Evolutionary conservation across 768 basidiomycete species (phyloP), one percentile per base, ranked within the genome.

Genomic region (Rhizopogon sp.): DNA sequence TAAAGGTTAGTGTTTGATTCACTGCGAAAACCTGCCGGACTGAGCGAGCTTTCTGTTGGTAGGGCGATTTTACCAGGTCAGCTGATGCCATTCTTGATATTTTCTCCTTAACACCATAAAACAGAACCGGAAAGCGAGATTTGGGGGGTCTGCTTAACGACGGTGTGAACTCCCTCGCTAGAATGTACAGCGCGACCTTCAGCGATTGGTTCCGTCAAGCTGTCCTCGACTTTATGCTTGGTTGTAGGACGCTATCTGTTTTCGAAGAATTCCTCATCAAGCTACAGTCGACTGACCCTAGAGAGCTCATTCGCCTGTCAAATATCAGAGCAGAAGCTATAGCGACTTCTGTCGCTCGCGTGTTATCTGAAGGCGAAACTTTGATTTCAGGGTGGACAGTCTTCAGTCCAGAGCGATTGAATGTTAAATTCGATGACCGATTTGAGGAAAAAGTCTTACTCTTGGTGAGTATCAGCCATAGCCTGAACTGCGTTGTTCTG

Each of bases 131-230:
- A n/a, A 97, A 92, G 72, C 83, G 97, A 22, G 95, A 99, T 66
- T 73, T 97, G 22, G 80, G 81, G 46, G 97, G 97, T 0, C 81
- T 98, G 75, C 78, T 98, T 16, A 92, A 97, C 64, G 96, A 99
- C 61, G 96, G 97, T 0, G 85, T 96, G 56, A 99, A 98, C 70
- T 97, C 94, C 6, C 73, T 98, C 16, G 87, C 93, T 31, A 84
- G 90, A 62, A 87, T 93, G 85, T 93, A 87, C 71, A 88, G 88
- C 9, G 87, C 91, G 17, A 88, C 90, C 1, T 93, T 93, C 65
- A 85, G 88, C 60, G 97, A 99, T 71, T 99, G 93, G 88, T 99
- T 98, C 71, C 86, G 82, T 55, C 97, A 99, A 72, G 93, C 95
- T 0, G 93, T 96, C 43, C 94, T 98, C 61, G 90, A 93, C 69